Percentiles rank a stretch among this genome's conserved stretches.
These are phyloP conservation scores for Microcyclosporella mali DNA, from an alignment of 2,329 filamentous ascomycete genomes.

Conservation along the genomic window DNA sequence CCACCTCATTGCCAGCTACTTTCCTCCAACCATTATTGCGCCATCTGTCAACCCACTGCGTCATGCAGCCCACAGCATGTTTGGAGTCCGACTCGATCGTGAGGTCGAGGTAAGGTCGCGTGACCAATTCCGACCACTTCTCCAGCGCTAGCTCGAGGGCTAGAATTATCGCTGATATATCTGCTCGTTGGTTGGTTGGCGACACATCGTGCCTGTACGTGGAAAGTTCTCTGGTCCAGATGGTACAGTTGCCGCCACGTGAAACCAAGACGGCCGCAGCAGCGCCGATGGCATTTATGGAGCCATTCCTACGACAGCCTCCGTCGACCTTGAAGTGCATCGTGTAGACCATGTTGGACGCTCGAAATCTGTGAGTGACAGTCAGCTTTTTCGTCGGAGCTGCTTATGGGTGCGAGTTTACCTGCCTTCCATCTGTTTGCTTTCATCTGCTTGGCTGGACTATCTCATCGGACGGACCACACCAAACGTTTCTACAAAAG, in stretches of 20 bases:
- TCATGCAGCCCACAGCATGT: conserved; percentile 12
- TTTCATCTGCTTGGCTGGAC: too few species aligned
- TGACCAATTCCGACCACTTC: not conserved
- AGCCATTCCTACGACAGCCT: conserved; percentile 12
- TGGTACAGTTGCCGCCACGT: too few species aligned
- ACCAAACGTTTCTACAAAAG: too few species aligned
- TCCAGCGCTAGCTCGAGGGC: conserved; percentile 3
- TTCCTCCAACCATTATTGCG: conserved; percentile 7
- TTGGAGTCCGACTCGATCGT: conserved; percentile 9
- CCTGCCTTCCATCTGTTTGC: too few species aligned
- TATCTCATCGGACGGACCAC: too few species aligned
- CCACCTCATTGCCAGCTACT: conserved; percentile 2
- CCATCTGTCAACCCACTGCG: conserved; percentile 9
- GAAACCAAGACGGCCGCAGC: conserved; percentile 5
- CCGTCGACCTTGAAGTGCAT: conserved; percentile 13
- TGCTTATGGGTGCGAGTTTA: too few species aligned
- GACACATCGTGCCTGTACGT: not conserved
- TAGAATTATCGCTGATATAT: conserved; percentile 10
- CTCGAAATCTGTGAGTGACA: too few species aligned
- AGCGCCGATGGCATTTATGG: conserved; percentile 6
- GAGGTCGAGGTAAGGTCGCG: not conserved
- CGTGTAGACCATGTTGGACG: too few species aligned
- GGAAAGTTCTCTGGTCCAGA: not conserved
- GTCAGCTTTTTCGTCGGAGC: too few species aligned
- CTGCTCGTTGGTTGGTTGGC: conserved; percentile 13